A percentile compares a stretch with the other conserved stretches of the same genome.
phyloP scores from a whole-genome alignment of 2,329 filamentous ascomycete species.

The Colletotrichum viniferum region DNA sequence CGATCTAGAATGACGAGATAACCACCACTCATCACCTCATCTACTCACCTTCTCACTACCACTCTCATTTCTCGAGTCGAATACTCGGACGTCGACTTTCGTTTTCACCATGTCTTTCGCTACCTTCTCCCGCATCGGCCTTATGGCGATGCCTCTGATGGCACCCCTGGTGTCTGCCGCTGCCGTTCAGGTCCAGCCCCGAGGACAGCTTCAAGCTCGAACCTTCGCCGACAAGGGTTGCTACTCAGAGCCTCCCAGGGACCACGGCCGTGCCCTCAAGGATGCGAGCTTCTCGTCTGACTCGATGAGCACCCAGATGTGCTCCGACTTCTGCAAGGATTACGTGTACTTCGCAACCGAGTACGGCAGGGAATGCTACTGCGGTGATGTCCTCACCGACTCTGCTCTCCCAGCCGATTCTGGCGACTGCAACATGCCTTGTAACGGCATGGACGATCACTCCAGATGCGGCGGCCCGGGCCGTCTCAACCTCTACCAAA shows the following conservation, averaged over 20 bases:
- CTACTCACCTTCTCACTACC: not conserved
- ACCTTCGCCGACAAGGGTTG: not conserved
- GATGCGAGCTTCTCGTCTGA: conserved; percentile 25
- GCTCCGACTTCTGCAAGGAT: conserved; percentile 39
- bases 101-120: not conserved
- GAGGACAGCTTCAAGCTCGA: not conserved
- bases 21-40: not conserved
- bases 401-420: conserved; percentile 32
- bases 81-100: not conserved
- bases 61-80: not conserved
- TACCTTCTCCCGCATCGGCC: not conserved
- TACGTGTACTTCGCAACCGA: conserved; percentile 40
- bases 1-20: not conserved
- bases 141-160: not conserved
- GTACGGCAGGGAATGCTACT: conserved; percentile 43
- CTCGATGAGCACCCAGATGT: conserved; percentile 35
- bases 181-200: not conserved
- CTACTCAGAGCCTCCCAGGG: not conserved
- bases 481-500: conserved; percentile 37
- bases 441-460: conserved; percentile 38
- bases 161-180: not conserved
- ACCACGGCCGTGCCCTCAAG: conserved; percentile 31
- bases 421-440: conserved; percentile 36
- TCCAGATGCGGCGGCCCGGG: conserved; percentile 34
- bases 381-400: conserved; percentile 30